Base-by-base conservation (phyloP, 352 stramenopile genomes). In the Elongisporangium undulatum region DNA sequence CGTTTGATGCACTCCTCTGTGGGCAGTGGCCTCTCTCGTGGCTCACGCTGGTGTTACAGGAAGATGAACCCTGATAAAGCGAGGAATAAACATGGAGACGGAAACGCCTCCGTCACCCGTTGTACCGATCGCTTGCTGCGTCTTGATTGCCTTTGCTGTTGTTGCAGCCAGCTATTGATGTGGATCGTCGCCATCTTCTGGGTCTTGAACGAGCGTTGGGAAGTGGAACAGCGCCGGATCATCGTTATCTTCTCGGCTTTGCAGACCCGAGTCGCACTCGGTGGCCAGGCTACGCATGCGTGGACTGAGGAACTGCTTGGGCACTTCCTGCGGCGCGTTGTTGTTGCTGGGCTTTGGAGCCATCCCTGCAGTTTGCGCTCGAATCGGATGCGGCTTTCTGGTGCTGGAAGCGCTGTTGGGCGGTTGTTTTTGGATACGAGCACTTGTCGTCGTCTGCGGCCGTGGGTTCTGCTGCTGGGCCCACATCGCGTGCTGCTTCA, bases 401-500 rank as follows among this genome's bases (percentile, higher is more conserved):
- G 19, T 64, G 26, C 7, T 66, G 10, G n/a, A 19, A 13, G 29
- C 50, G 56, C 15, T 52, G 50, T 49, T 23, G n/a, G n/a, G 12
- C 17, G 50, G 20, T 21, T 63, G 48, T 0, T 34, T 34, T 7
- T 34, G 24, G 24, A 34, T 34, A 7, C 29, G 29, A 38, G 48
- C 12, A 4, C 55, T n/a, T n/a, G n/a, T 48, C 7, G 68, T 72
- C 7, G 64, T 75, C 7, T 69, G 68, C 15, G 68, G 64, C 7
- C 68, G 55, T 60, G 69, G 15, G 63, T 58, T 10, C 59, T 56
- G 41, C 49, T 62, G 52, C 39, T 63, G 38, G 29, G 29, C 29
- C 29, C 29, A 41, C n/a, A 82, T 17, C 53, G 73, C 69, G 57
- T 83, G 69, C 38, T 86, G 75, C 20, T 79, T 81, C 41, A 79